phyloP scores from a whole-genome alignment of 257 asterid species.

The Lycium ferocissimum region DNA sequence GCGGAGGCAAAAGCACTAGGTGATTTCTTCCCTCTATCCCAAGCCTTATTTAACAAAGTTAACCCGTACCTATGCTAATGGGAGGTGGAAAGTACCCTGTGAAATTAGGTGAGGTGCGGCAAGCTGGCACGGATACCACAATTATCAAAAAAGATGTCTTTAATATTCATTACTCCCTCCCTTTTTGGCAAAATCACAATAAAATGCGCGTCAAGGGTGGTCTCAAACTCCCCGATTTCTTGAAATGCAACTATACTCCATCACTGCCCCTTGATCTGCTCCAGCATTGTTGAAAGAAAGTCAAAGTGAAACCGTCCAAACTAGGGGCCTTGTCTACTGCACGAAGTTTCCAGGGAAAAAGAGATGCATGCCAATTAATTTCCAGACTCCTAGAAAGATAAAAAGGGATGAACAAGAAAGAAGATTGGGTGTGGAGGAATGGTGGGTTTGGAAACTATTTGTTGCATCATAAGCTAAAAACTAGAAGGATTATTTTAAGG shows the following conservation, averaged over 20 bases:
- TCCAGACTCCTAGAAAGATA: background rate
- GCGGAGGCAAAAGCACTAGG: background rate
- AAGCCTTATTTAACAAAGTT: too few species aligned
- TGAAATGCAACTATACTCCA: background rate
- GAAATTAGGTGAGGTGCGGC: background rate
- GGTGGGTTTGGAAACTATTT: slow-evolving; percentile 7
- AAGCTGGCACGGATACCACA: background rate
- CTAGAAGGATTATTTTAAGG: background rate
- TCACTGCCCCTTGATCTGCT: background rate
- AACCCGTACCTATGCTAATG: background rate
- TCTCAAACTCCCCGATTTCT: background rate
- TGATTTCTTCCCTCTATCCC: background rate
- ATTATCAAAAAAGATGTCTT: background rate
- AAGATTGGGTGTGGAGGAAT: background rate
- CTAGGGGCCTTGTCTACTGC: background rate
- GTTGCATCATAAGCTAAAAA: background rate
- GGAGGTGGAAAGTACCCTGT: background rate
- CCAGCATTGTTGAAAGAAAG: slow-evolving; percentile 11
- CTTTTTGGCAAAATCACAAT: background rate
- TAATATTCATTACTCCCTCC: background rate
- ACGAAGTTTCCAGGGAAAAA: background rate
- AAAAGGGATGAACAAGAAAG: background rate
- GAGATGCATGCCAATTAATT: slow-evolving; percentile 12
- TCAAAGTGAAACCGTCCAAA: background rate
- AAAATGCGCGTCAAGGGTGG: background rate